Base-by-base conservation (phyloP, 257 asterid species). In the Solanum etuberosum region DNA sequence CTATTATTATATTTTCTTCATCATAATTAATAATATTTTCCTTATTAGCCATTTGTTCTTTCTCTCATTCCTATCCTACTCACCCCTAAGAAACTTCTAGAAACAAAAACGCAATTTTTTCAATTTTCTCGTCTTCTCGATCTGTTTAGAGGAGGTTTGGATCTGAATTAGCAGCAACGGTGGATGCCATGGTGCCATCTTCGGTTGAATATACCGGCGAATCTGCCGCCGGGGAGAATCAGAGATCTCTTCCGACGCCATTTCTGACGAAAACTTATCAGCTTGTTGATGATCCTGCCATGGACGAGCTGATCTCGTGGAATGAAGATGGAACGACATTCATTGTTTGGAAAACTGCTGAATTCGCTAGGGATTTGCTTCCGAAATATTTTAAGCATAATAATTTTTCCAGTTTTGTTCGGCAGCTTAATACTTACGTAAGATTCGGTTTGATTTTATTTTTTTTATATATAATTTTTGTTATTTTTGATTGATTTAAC, bases 371-470 rank as follows among this genome's bases (percentile, higher is more conserved):
- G 48, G 98, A 96, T 93, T 92, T 96, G 86, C 91, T 96, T 57
- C 99, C 99, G 0, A 93, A 93, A 86, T 96, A 93, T 87, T 96
- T 96, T 87, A 95, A 96, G 57, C 99, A 96, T 93, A 96, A 96
- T 86, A 96, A 96, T 91, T 95, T 96, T 91, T 96, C 98, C 65
- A 96, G 99, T 87, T 96, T 96, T 71, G 99, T 96, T 86, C 93
- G 99, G 29, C 98, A 95, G 77, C 96, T 96, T 86, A 96, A 95
- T 80, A 95, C 99, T 63, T 95, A 95, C 86, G 99, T 95, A 73
- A 89, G 91, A 43, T 15, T 25, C 25, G 23, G 23, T 6, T 9
- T 25, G 3, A 9, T 78, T 21, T 9, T 2, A 0, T 42, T 63
- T 21, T 31, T 5, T n/a, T 2, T 7, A 5, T 54, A 18, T 54